phyloP scores from a whole-genome alignment of 495 filamentous ascomycete genomes.

The Terfezia boudieri region DNA sequence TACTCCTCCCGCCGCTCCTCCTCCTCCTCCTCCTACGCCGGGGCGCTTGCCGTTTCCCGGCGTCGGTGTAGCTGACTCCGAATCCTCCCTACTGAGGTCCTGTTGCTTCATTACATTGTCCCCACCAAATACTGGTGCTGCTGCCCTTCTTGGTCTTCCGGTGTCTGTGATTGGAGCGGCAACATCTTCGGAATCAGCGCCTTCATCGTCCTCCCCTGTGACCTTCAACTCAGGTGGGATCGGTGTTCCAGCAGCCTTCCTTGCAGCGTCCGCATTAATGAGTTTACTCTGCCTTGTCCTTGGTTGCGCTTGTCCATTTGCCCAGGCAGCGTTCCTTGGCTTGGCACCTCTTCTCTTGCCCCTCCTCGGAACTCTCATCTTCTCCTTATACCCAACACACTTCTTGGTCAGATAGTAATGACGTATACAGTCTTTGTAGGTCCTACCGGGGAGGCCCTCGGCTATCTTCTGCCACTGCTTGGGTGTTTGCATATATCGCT shows the following conservation, averaged over 20 bases:
- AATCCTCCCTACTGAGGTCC: constrained; percentile 2
- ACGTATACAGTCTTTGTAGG: constrained; percentile 74
- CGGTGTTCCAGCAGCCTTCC: constrained; percentile 10
- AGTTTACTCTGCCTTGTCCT: constrained; percentile 55
- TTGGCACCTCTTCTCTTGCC: constrained; percentile 28
- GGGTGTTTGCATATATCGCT: constrained; percentile 53
- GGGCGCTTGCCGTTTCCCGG: not conserved
- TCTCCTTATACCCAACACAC: constrained; percentile 65
- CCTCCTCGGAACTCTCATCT: constrained; percentile 48
- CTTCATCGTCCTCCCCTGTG: constrained; percentile 25
- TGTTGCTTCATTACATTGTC: constrained; percentile 17
- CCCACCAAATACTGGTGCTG: constrained; percentile 49
- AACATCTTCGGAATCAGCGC: constrained; percentile 33
- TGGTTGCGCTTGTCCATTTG: constrained; percentile 14
- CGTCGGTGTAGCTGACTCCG: constrained; percentile 1
- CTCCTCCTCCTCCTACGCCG: constrained; percentile 5
- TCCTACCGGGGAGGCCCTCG: constrained; percentile 48
- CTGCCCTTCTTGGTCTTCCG: constrained; percentile 44
- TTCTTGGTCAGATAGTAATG: constrained; percentile 94
- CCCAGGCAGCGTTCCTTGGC: not conserved
- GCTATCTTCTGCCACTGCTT: constrained; percentile 90
- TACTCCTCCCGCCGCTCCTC: constrained; percentile 8
- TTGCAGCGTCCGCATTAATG: constrained; percentile 46
- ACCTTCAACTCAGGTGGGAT: constrained; percentile 30
- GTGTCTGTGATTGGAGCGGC: constrained; percentile 38